Conservation (phyloP, 345 rosid species). For the Moricandia moricandioides region DNA sequence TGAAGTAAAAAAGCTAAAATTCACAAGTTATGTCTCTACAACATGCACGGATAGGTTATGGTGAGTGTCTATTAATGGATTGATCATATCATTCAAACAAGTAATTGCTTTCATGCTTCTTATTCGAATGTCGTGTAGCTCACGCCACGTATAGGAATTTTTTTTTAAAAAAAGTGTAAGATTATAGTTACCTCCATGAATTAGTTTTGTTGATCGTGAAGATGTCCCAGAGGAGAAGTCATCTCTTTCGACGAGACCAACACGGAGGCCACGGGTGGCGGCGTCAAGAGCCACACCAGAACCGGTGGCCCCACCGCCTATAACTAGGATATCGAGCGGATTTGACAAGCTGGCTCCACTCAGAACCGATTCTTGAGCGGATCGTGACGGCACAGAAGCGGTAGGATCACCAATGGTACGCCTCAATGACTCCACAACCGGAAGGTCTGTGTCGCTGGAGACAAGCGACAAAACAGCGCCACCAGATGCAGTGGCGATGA, state of each 20-base stretch:
- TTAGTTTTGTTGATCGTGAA: constrained; percentile 88
- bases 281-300: constrained; percentile 95
- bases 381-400: constrained; percentile 58
- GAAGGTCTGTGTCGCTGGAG: constrained; percentile 45
- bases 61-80: background rate
- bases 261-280: constrained; percentile 80
- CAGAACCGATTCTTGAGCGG: constrained; percentile 56
- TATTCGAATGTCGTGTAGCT: background rate
- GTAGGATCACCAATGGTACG: constrained; percentile 47
- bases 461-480: constrained; percentile 35
- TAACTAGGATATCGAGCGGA: constrained; percentile 75
- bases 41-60: background rate
- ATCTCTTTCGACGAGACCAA: constrained; percentile 90
- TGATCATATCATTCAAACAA: background rate
- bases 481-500: constrained; percentile 40
- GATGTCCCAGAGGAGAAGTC: constrained; percentile 96
- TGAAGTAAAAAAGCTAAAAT: background rate
- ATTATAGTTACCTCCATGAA: constrained; percentile 72
- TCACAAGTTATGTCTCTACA: background rate
- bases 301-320: constrained; percentile 94
- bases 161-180: too few relatives aligned
- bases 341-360: constrained; percentile 45
- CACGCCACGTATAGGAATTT: background rate
- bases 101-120: background rate
- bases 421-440: constrained; percentile 42